phyloP scores from a whole-genome alignment of 306 rosid species.

The Cicer arietinum region DNA sequence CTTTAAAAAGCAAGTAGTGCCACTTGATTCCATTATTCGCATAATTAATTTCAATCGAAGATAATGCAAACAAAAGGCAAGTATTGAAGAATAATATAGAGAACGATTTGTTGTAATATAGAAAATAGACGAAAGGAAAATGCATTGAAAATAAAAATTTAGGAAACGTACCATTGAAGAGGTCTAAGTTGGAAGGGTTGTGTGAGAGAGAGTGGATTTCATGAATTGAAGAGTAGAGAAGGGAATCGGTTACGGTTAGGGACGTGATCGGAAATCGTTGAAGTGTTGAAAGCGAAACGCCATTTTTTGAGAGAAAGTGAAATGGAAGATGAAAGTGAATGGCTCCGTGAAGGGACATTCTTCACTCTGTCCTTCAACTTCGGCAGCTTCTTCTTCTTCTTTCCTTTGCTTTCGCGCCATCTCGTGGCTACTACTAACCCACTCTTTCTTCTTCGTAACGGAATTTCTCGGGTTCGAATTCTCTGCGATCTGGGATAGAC shows the following conservation, averaged over 20 bases:
- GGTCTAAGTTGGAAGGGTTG: slow-evolving; percentile 45
- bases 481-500: too few species aligned
- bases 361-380: slow-evolving; percentile 69
- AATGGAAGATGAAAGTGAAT: slow-evolving; percentile 43
- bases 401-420: slow-evolving; percentile 88
- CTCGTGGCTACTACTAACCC: slow-evolving; percentile 63
- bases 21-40: neutral
- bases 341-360: slow-evolving; percentile 68
- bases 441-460: slow-evolving; percentile 38
- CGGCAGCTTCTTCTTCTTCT: slow-evolving; percentile 60
- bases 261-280: slow-evolving; percentile 24
- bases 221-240: slow-evolving; percentile 33
- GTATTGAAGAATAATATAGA: neutral
- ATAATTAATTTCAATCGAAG: neutral
- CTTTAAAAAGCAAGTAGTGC: too few species aligned
- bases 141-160: slow-evolving; percentile 5
- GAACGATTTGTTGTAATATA: neutral
- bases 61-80: neutral
- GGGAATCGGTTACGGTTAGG: slow-evolving; percentile 41
- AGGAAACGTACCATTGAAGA: slow-evolving; percentile 62
- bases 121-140: slow-evolving; percentile 13
- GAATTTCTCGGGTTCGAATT: slow-evolving; percentile 11
- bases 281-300: slow-evolving; percentile 14
- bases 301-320: slow-evolving; percentile 43
- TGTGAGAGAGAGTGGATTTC: slow-evolving; percentile 47